A percentile compares a stretch with the other conserved stretches of the same genome.
Evolutionary conservation across 139 green algal genomes (phyloP).

Genomic region (Mesotaenium endlicherianum): DNA sequence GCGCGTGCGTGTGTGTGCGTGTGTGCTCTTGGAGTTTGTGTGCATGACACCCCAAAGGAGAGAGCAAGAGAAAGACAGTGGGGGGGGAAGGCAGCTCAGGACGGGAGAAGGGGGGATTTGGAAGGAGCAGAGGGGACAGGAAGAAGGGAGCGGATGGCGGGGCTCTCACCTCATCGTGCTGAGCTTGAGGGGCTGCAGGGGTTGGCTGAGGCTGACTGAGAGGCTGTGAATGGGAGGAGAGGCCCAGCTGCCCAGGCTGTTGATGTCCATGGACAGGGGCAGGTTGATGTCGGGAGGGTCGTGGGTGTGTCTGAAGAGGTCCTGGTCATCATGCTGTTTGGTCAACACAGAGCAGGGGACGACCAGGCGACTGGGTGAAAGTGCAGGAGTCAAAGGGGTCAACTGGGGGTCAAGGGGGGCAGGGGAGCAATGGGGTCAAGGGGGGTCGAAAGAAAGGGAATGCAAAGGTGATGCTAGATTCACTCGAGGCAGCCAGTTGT

Average conservation of each 20-base stretch:
- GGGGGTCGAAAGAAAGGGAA: no score
- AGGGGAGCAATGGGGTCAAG: no score
- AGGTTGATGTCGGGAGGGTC: conserved; percentile 30
- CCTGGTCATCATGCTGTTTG: not conserved
- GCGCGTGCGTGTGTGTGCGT: not conserved
- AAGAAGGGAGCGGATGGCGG: not conserved
- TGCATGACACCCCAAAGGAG: not conserved
- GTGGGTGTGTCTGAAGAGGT: not conserved
- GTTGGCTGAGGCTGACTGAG: not conserved
- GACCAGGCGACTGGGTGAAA: no score
- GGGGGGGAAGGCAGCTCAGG: not conserved
- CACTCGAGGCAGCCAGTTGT: no score
- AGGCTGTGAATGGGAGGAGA: not conserved
- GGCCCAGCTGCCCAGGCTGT: not conserved
- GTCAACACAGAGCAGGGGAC: no score
- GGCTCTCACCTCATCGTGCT: not conserved
- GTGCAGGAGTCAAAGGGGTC: no score
- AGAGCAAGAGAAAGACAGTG: not conserved
- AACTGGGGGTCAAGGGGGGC: no score
- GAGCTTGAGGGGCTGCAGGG: not conserved
- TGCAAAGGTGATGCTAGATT: no score
- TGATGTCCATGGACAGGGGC: conserved; percentile 17
- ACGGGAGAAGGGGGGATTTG: not conserved
- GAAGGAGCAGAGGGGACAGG: not conserved
- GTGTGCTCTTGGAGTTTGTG: not conserved